These are phyloP conservation scores for Cercophora newfieldiana DNA, from an alignment of 495 filamentous ascomycete species.

Conservation along the genomic window DNA sequence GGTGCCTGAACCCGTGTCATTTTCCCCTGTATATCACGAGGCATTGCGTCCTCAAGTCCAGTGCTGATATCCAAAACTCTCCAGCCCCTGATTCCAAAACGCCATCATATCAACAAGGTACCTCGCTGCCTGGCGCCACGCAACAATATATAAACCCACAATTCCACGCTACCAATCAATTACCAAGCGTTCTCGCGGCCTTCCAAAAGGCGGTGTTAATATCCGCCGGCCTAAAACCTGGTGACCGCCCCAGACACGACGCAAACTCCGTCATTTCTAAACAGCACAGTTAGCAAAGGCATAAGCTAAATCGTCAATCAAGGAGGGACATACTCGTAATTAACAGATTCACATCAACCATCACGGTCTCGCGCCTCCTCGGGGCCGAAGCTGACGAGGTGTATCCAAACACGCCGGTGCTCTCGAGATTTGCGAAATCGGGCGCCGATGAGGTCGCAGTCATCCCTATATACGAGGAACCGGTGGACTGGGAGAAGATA, in stretches of 20 bases:
- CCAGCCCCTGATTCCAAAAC: not conserved
- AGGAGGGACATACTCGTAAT: slow-evolving; percentile 27
- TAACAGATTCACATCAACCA: slow-evolving; percentile 31
- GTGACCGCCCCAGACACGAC: slow-evolving; percentile 62
- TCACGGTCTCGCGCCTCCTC: slow-evolving; percentile 19
- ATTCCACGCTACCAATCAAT: not conserved
- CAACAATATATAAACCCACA: not conserved
- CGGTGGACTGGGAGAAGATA: not conserved
- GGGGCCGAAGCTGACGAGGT: not conserved
- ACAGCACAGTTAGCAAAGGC: not conserved
- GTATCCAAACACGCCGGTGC: not conserved
- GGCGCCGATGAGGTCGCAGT: not conserved
- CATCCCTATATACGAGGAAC: not conserved
- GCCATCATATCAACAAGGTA: not conserved
- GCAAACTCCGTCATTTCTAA: slow-evolving; percentile 33
- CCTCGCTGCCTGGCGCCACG: not conserved
- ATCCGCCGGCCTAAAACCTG: slow-evolving; percentile 59
- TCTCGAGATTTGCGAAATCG: not conserved
- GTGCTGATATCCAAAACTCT: no score
- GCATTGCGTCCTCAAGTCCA: no score
- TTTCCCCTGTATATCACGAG: no score
- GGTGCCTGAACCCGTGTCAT: no score
- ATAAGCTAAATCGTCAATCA: not conserved
- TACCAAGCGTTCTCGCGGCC: slow-evolving; percentile 13
- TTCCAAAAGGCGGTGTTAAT: slow-evolving; percentile 58